Conservation (phyloP, 345 rosid genomes). For the Linum lewisii region DNA sequence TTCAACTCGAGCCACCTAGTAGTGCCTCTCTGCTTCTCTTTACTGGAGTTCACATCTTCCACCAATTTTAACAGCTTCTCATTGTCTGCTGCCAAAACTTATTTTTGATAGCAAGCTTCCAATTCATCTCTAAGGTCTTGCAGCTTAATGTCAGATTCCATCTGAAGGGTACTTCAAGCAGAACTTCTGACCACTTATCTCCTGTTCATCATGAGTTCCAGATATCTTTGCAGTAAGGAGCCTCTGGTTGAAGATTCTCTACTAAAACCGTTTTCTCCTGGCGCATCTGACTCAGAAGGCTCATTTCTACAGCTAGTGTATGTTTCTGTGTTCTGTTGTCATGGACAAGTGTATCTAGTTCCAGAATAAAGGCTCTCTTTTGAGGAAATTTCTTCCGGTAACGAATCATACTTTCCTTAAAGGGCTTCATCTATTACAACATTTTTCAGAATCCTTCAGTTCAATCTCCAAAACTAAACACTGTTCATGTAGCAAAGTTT, state of each 20-base stretch:
- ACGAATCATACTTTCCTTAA: slow-evolving; percentile 33
- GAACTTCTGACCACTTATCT: slow-evolving; percentile 27
- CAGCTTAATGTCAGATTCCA: slow-evolving; percentile 31
- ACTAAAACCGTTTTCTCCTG: slow-evolving; percentile 35
- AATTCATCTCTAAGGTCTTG: slow-evolving; percentile 28
- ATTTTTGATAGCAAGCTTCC: slow-evolving; percentile 38
- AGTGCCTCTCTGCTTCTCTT: slow-evolving; percentile 34
- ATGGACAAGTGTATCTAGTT: slow-evolving; percentile 38
- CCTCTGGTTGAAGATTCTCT: slow-evolving; percentile 36
- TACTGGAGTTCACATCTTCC: slow-evolving; percentile 46
- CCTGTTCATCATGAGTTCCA: slow-evolving; percentile 31
- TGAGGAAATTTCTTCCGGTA: slow-evolving; percentile 46
- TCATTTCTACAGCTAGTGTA: slow-evolving; percentile 28
- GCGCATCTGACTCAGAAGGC: slow-evolving; percentile 30
- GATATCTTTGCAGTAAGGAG: slow-evolving; percentile 31
- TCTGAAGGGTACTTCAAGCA: slow-evolving; percentile 27
- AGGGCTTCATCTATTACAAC: slow-evolving; percentile 31
- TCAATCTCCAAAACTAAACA: slow-evolving; percentile 46
- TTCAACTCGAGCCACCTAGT: slow-evolving; percentile 40
- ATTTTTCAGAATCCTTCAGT: slow-evolving; percentile 35
- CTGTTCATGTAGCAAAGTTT: slow-evolving; percentile 33
- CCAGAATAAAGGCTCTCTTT: slow-evolving; percentile 54
- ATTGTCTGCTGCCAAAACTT: slow-evolving; percentile 46
- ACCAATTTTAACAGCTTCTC: slow-evolving; percentile 40
- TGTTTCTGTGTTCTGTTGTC: slow-evolving; percentile 37